phyloP scores from a whole-genome alignment of 2,329 filamentous ascomycete genomes.

The Aureobasidium leucospermi region DNA sequence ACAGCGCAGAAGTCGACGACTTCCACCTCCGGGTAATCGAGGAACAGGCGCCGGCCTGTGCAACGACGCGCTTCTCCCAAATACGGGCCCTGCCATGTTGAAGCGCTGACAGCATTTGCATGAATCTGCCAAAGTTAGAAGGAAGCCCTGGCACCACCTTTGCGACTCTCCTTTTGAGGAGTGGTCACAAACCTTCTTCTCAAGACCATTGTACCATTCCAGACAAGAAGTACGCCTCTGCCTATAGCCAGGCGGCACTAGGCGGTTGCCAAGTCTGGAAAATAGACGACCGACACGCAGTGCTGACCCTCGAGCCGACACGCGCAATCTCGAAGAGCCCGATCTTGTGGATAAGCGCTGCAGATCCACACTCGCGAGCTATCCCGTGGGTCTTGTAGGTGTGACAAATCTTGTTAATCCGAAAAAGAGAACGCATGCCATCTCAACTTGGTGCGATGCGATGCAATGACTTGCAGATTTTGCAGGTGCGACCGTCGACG shows the following conservation, averaged over 20 bases:
- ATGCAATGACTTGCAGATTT: conserved; percentile 7
- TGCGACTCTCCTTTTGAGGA: not conserved
- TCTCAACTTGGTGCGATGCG: not conserved
- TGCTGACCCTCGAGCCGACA: not conserved
- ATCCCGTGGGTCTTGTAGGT: not conserved
- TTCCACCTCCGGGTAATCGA: conserved; percentile 6
- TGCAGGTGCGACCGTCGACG: not conserved
- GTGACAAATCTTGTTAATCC: conserved; percentile 11
- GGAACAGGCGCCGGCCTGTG: conserved; percentile 12
- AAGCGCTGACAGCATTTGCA: conserved; percentile 8
- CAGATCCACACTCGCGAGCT: not conserved
- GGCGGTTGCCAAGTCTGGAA: not conserved
- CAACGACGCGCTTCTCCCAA: conserved; percentile 12
- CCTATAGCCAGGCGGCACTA: conserved; percentile 1
- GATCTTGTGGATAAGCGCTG: not conserved
- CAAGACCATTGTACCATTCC: not conserved
- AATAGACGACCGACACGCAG: not conserved
- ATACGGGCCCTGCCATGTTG: not conserved
- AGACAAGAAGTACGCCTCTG: not conserved
- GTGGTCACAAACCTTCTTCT: not conserved
- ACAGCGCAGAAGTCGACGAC: not conserved
- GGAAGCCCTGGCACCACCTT: not conserved
- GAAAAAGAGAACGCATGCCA: not conserved
- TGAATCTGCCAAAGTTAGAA: not conserved
- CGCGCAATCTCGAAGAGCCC: conserved; percentile 2